phyloP scores from a whole-genome alignment of 2,329 filamentous ascomycete genomes.

The Diplodia intermedia region DNA sequence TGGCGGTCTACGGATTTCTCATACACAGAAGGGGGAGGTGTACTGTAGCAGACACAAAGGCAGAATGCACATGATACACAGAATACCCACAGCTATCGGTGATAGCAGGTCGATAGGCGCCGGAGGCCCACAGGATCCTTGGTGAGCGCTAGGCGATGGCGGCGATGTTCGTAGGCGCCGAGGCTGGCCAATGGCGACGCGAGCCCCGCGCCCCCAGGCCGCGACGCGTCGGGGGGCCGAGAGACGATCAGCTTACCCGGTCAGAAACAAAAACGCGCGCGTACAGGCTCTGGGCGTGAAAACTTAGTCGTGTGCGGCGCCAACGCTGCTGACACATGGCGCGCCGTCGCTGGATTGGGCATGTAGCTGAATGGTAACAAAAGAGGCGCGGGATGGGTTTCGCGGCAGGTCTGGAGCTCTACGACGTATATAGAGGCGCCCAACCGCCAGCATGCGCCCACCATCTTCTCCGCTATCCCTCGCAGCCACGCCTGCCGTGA shows the following conservation, averaged over 20 bases:
- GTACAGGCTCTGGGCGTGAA: conserved; percentile 4
- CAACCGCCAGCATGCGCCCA: conserved; percentile 20
- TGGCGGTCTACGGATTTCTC: conserved; percentile 10
- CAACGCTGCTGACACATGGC: not conserved
- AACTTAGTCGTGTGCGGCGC: not conserved
- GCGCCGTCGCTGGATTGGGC: not conserved
- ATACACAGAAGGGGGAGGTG: conserved; percentile 6
- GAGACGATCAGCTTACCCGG: conserved; percentile 27
- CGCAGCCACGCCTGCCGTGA: not conserved
- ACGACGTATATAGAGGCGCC: conserved; percentile 20
- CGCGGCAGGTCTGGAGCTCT: not conserved
- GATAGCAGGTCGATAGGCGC: conserved; percentile 13
- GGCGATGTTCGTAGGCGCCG: conserved; percentile 25
- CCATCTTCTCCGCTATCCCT: conserved; percentile 11
- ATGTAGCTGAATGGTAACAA: conserved; percentile 6
- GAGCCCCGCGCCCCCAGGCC: conserved; percentile 11
- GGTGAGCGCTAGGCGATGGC: conserved; percentile 26
- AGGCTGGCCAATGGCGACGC: conserved; percentile 14
- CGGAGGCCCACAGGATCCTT: not conserved
- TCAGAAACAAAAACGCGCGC: conserved; percentile 15
- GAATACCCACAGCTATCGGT: not conserved
- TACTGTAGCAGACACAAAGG: conserved; percentile 26
- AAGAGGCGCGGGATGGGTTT: not conserved
- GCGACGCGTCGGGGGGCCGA: conserved; percentile 16
- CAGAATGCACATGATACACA: conserved; percentile 21